These are phyloP conservation scores for Xylariaceae sp. DNA, from an alignment of 2,329 filamentous ascomycete species.

Conservation along the genomic window DNA sequence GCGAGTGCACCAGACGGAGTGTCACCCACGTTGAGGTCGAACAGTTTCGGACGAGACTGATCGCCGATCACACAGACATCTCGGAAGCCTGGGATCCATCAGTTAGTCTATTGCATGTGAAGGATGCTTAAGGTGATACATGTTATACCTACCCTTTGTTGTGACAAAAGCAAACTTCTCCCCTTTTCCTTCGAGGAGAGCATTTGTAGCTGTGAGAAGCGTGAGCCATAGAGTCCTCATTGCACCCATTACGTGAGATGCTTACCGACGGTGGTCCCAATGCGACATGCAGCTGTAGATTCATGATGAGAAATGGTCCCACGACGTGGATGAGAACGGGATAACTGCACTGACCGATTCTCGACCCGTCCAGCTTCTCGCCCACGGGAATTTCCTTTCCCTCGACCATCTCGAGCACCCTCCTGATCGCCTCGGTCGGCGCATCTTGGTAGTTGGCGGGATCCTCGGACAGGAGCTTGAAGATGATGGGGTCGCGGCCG, in stretches of 20 bases:
- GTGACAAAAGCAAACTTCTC: conserved; percentile 67
- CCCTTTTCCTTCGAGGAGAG: conserved; percentile 68
- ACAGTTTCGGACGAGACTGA: conserved; percentile 18
- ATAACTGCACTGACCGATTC: conserved; percentile 21
- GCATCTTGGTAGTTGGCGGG: conserved; percentile 67
- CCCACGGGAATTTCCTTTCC: conserved; percentile 47
- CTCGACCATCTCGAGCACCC: conserved; percentile 59
- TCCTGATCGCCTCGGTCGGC: conserved; percentile 65
- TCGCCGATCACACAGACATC: conserved; percentile 11
- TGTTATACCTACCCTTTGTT: conserved; percentile 60
- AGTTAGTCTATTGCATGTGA: too few species aligned
- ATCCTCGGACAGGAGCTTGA: conserved; percentile 72
- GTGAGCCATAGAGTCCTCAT: too few species aligned
- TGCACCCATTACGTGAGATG: too few species aligned
- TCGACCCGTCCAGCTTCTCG: conserved; percentile 27
- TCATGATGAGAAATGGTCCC: too few species aligned
- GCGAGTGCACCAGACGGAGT: too few species aligned
- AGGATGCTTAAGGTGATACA: too few species aligned
- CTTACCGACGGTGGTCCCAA: conserved; percentile 74
- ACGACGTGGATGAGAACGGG: conserved; percentile 21
- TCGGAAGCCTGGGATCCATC: too few species aligned
- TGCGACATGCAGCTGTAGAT: conserved; percentile 60
- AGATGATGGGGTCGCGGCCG: conserved; percentile 63
- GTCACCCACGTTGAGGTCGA: conserved; percentile 17
- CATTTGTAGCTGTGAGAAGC: conserved; percentile 76